Evolutionary conservation across 768 basidiomycete species (phyloP), one percentile per base, ranked within the genome.

Genomic region (Boletales sp.): DNA sequence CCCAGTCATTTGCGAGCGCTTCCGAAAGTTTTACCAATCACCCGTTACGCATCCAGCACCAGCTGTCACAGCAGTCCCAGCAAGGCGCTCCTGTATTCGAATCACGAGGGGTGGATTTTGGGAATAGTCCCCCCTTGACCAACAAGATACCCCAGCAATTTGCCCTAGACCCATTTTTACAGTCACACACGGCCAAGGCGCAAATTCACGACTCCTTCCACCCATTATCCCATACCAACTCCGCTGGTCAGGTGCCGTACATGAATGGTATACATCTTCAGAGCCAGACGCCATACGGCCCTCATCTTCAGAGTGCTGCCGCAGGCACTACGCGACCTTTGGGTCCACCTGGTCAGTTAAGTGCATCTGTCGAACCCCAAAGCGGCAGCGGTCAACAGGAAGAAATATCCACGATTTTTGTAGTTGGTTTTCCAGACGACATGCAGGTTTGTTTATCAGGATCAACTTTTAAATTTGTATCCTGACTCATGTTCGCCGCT

Each of bases 391-490:
- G 59, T 40, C 63, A 72, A 35, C 81, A 82, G 50, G 94, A 96
- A 67, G 93, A 95, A 61, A 96, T 96, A 41, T 94, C 89, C 11
- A 96, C 94, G 6, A 94, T 96, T 56, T 99, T 99, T 56, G 94
- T 99, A 4, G 95, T 98, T 25, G 96, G 96, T 0, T 99, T 99
- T 67, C 96, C 96, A 4, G 96, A 99, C 50, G 96, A 99, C 62
- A 97, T 98, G 90, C 86, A 88, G 81, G 94, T 91, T 60, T 56
- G 86, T 78, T 41, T 36, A 47, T 54, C 10, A 47, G 18, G 18
- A 46, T 56, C 39, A 19, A 47, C 32, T 19, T 28, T 48, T 40
- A 30, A 21, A 55, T 45, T 54, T 32, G 8, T 36, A 10, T 61
- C 60, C 36, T 54, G 41, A 41, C 55, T 56, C 12, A 55, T 40